Conservation (phyloP, 2,329 filamentous ascomycete species). For the Laburnicola sp. region DNA sequence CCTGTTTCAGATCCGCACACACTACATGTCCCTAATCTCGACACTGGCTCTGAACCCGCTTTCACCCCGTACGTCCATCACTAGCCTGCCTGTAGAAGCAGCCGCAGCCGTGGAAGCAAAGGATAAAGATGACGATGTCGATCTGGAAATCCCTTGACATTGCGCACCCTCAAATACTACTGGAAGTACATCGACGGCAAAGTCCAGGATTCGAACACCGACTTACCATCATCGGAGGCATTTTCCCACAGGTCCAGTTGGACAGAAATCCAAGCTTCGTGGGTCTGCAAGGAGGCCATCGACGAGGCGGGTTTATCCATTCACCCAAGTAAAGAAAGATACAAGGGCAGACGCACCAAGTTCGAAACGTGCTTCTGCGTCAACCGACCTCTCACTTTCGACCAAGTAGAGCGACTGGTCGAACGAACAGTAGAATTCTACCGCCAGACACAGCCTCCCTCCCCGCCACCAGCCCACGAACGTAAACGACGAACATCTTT, state of each 20-base stretch:
- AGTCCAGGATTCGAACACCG: slow-evolving; percentile 34
- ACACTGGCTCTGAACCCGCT: slow-evolving; percentile 17
- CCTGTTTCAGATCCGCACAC: slow-evolving; percentile 32
- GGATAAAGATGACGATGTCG: slow-evolving; percentile 34
- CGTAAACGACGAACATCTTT: slow-evolving; percentile 27
- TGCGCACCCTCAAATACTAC: slow-evolving; percentile 37
- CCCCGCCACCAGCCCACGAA: slow-evolving; percentile 19
- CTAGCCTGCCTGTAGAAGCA: slow-evolving; percentile 33
- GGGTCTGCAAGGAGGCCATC: slow-evolving; percentile 46
- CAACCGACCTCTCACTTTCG: slow-evolving; percentile 38
- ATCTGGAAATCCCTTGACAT: slow-evolving; percentile 43
- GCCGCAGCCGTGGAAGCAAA: slow-evolving; percentile 38
- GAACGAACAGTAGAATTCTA: slow-evolving; percentile 46
- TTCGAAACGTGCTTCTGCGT: slow-evolving; percentile 44
- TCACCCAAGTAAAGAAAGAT: slow-evolving; percentile 41
- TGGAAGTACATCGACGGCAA: slow-evolving; percentile 44
- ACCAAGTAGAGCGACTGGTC: slow-evolving; percentile 41
- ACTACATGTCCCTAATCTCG: slow-evolving; percentile 21
- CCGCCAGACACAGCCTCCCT: slow-evolving; percentile 25
- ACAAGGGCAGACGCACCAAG: slow-evolving; percentile 35
- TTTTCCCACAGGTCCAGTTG: slow-evolving; percentile 35
- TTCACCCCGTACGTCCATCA: slow-evolving; percentile 32
- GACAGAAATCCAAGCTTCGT: slow-evolving; percentile 44
- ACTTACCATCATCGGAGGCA: slow-evolving; percentile 29
- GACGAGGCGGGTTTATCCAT: slow-evolving; percentile 36